Base-by-base conservation (phyloP, 345 rosid species). In the Salix arbutifolia region DNA sequence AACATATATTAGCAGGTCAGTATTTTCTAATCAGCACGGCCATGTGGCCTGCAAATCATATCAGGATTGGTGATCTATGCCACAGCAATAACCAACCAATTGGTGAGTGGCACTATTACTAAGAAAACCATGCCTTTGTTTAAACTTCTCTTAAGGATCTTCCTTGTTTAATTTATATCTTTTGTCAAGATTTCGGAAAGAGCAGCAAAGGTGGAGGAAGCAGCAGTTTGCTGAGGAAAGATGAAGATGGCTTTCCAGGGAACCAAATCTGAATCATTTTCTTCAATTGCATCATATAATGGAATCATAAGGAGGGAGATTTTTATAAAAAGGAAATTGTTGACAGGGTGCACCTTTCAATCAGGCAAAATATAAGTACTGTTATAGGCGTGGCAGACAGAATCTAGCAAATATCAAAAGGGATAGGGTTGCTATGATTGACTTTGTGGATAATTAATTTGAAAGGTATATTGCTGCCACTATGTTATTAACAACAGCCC, bases 341-440 rank as follows among this genome's bases (percentile, higher is more conserved):
- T 56, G 75, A 65, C 71, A 48, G 44, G 38, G n/a, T 28, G 12
- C 44, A n/a, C 64, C 79, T 74, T 33, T 12, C 16, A 68, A 37
- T 53, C 66, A 61, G 60, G 60, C 71, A 61, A 17, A 65, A 53
- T 44, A 30, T 21, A 77, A 60, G 76, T 70, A 25, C 28, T 83
- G 81, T 37, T 71, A 46, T 46, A 10, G 77, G 78, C 74, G 68
- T 80, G 83, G 89, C 84, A 80, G 84, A 80, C 84, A 86, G 79
- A 80, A 86, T 80, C 87, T 78, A 78, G 78, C 85, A 82, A 82
- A 16, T 73, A 52, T 77, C 18, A 74, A 67, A 46, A 40, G n/a
- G 72, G 40, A 31, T 23, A 37, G 37, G 23, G 52, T 62, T 75
- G 65, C 56, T 53, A 74, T 53, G 30, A 66, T 77, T 70, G 69